Evolutionary conservation across 805 yeast genomes (phyloP), one percentile per base, ranked within the genome.

Genomic region (Yarrowia osloensis): DNA sequence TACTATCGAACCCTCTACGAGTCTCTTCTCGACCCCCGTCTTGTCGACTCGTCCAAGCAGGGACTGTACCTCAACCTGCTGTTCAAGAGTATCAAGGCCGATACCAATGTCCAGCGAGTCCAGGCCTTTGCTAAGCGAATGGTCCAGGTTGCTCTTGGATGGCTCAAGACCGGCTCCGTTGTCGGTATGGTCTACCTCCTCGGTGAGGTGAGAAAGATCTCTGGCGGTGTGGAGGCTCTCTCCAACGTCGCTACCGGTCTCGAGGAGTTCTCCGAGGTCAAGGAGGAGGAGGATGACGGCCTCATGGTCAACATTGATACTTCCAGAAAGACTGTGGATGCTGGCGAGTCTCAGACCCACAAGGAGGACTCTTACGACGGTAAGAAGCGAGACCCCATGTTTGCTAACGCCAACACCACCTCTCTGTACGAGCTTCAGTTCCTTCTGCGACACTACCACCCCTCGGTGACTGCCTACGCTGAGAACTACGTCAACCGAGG

Each of bases 71-170:
- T 95, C 79, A 93, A 94, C 75, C 81, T 95, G 73, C 79, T 95
- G 62, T 92, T 86, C 82, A 91, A 90, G 76, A 85, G 98, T 0
- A 80, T 95, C 77, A 90, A 89, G 74, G 82, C 82, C 68, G 98
- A 93, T 74, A 72, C 78, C 8, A 80, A 83, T 65, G 75, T 77
- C 26, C 81, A 84, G 17, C 83, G 98, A 72, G 89, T 91, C 7
- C 80, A 88, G 74, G 96, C 99, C 0, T 94, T 95, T 77, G 95
- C 90, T 55, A 95, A 95, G 78, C 84, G 99, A 79, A 86, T 92
- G 62, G 80, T 90, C 47, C 98, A 95, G 77, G 85, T 91, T 47
- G 90, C 96, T 74, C 80, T 86, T 61, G 88, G 88, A 74, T 92
- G 98, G 97, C 75, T 89, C 40, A 92, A 91, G 71, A 82, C 92